Evolutionary conservation across 208 protist genomes (phyloP).

Genomic region (Tritrichomonas musculus): DNA sequence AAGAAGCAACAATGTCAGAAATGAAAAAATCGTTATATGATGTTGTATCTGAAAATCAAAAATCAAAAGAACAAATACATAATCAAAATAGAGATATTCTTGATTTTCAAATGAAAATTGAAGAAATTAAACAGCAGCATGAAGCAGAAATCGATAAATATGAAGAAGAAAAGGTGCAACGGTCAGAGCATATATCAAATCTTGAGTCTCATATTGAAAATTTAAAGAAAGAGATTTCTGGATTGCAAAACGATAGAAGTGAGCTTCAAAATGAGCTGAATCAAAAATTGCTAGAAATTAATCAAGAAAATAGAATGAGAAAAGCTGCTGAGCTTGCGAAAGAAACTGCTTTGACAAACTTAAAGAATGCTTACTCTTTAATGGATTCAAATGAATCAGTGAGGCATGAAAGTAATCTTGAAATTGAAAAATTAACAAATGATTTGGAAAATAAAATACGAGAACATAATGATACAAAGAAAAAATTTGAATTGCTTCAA

Average conservation of each 20-base stretch:
- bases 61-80: background rate
- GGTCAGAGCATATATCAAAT: too few relatives aligned
- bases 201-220: too few relatives aligned
- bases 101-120: too few relatives aligned
- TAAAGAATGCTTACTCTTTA: conserved; percentile 6
- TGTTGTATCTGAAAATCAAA: background rate
- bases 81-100: too few relatives aligned
- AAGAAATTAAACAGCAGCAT: too few relatives aligned
- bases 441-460: background rate
- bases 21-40: background rate
- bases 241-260: too few relatives aligned
- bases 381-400: background rate
- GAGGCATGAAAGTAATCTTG: background rate
- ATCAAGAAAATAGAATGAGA: background rate
- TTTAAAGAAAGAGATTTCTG: too few relatives aligned
- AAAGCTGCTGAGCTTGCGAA: background rate
- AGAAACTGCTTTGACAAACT: conserved; percentile 7
- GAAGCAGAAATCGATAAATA: too few relatives aligned
- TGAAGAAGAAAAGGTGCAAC: too few relatives aligned
- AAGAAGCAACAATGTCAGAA: background rate
- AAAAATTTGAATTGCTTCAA: background rate
- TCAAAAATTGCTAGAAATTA: too few relatives aligned
- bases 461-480: background rate
- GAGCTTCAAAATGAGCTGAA: too few relatives aligned
- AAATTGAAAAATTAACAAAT: background rate